Evolutionary conservation across 2,329 filamentous ascomycete genomes (phyloP), one percentile per base, ranked within the genome.

Genomic region (Aureobasidium melanogenum): DNA sequence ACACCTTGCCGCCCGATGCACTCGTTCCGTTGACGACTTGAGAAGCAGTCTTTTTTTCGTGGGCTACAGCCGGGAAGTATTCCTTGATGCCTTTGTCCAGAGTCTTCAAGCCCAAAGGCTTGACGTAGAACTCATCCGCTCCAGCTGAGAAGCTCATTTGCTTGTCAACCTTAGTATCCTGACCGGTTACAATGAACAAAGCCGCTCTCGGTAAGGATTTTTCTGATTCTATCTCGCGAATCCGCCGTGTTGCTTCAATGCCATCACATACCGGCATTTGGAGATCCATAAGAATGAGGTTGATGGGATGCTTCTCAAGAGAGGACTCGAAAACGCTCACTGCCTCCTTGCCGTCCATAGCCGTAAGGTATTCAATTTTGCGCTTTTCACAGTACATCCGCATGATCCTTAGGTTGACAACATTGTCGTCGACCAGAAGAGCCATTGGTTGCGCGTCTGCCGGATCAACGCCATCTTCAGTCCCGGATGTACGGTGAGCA

Each of bases 371-470:
- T 17, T 75, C 71, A 26, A 79, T 71, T 0, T 73, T 71, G 12
- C 77, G 70, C 44, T 76, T 75, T 59, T 76, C 74, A 54, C 79
- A 76, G 64, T 79, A 80, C 66, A 79, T 77, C 19, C 75, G 70
- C 30, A 81, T 65, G 28, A 81, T 78, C 22, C 78, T 77, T 0
- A 80, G 72, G 24, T 81, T 81, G 60, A 80, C 76, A 2, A 74
- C 60, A 48, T 80, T 81, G 63, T 80, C 79, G 63, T 80, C 79
- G 0, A 80, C 78, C 0, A 81, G 67, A 0, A 81, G 70, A 7
- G 74, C 56, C 62, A 67, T 61, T 4, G 73, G 65, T 34, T 54
- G 14, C n/a, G 51, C 24, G 7, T 48, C 58, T 22, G 59, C 41
- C 14, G 59, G 51, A 24, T 54, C 48, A 7, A 39, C 6, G 1